Percentiles rank a stretch among this genome's conserved stretches.
These are phyloP conservation scores for Arachis hypogaea DNA, from an alignment of 306 rosid species.

Conservation along the genomic window DNA sequence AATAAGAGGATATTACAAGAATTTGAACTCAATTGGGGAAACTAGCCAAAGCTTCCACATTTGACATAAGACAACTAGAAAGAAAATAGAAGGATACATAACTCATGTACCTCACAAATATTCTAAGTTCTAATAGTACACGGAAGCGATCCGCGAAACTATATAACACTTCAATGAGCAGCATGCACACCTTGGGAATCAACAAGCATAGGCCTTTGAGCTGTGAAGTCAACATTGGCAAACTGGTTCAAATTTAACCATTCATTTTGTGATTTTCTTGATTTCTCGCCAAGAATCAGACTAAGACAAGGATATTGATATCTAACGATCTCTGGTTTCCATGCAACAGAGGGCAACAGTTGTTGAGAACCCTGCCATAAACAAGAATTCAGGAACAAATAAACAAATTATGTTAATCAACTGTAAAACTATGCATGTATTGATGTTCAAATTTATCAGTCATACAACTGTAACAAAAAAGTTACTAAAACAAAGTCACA, in stretches of 20 bases:
- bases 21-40: not conserved
- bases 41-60: not conserved
- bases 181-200: conserved; percentile 67
- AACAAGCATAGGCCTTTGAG: conserved; percentile 50
- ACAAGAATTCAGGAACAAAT: conserved; percentile 10
- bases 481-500: no score
- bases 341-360: conserved; percentile 44
- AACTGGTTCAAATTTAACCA: conserved; percentile 47
- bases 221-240: conserved; percentile 49
- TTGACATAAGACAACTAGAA: no score
- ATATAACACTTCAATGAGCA: conserved; percentile 6
- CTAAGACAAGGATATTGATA: conserved; percentile 48
- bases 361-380: conserved; percentile 64
- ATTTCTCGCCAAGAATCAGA: conserved; percentile 46
- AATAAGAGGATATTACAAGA: conserved; percentile 5
- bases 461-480: not conserved
- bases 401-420: not conserved
- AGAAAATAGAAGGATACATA: no score
- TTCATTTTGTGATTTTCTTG: conserved; percentile 50
- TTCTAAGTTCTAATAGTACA: not conserved
- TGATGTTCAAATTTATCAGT: not conserved
- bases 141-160: not conserved
- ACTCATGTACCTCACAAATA: not conserved
- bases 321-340: conserved; percentile 46
- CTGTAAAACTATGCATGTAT: conserved; percentile 5